Evolutionary conservation across 1,139 yeast genomes (phyloP), one percentile per base, ranked within the genome.

Genomic region (Wickerhamomyces sp.): DNA sequence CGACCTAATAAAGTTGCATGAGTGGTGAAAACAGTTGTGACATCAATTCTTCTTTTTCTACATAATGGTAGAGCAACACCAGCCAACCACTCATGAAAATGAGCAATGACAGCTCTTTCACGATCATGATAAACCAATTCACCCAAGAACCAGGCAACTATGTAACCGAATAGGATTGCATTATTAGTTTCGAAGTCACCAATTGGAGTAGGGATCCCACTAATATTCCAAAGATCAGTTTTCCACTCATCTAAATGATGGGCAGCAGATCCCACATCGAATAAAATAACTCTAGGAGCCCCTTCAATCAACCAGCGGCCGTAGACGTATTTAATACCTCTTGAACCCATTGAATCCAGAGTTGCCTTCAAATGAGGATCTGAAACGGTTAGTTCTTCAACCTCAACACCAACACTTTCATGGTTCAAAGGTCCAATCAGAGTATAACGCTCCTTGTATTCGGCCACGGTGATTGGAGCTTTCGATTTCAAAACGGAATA

Each of bases 261-360:
- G 48, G 74, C 68, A 6, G 93, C 96, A 10, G 95, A 84, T 45
- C 82, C 79, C 51, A 89, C 75, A 63, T 93, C 98, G 61, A 93
- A 93, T 43, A 93, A 71, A 41, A 93, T 72, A 29, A 93, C 98
- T 42, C 95, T 72, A 14, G 99, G 99, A 1, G 98, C 96, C 27
- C 98, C 97, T 64, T 93, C 99, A 60, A 93, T 89, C 59, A 93
- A 78, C 99, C 99, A 93, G 52, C 97, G 78, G 37, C 98, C 98
- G 59, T 93, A 91, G 45, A 90, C 71, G 75, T 86, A 88, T 50
- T 76, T 71, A 56, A 93, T 78, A 26, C 99, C 99, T 40, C 96
- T 75, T 33, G 77, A 76, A 45, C 79, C 69, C 96, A 89, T 88
- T 27, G 86, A 73, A 49, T 83, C 82, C 57, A 84, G 71, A 40